These are phyloP conservation scores for Nemania abortiva DNA, from an alignment of 2,329 filamentous ascomycete species.

Conservation along the genomic window DNA sequence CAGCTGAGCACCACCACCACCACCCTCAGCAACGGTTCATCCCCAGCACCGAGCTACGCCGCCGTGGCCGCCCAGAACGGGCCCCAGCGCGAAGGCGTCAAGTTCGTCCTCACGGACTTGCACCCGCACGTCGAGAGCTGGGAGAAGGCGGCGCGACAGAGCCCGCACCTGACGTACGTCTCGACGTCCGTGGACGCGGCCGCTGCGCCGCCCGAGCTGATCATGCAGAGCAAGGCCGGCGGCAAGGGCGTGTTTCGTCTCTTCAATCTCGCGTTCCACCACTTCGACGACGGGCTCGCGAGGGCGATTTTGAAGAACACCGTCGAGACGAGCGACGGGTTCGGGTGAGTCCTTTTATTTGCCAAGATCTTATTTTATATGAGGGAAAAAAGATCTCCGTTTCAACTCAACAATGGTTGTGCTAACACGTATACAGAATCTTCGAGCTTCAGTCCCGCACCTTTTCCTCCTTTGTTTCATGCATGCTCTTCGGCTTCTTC, in stretches of 20 bases:
- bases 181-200: conserved; percentile 73
- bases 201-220: conserved; percentile 65
- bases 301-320: conserved; percentile 72
- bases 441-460: conserved; percentile 80
- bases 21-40: conserved; percentile 22
- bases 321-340: conserved; percentile 72
- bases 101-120: conserved; percentile 75
- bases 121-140: conserved; percentile 73
- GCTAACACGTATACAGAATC: conserved; percentile 58
- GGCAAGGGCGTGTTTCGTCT: conserved; percentile 71
- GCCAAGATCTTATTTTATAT: too few relatives aligned
- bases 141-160: conserved; percentile 64
- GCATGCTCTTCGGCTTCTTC: conserved; percentile 65
- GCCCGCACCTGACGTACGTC: conserved; percentile 70
- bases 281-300: conserved; percentile 76
- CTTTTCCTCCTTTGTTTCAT: conserved; percentile 65
- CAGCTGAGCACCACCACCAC: conserved; percentile 47
- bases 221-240: conserved; percentile 50
- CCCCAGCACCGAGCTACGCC: conserved; percentile 44
- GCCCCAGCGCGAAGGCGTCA: conserved; percentile 51
- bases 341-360: conserved; percentile 59
- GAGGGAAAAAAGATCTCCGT: too few relatives aligned
- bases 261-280: conserved; percentile 82
- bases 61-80: conserved; percentile 18
- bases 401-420: too few relatives aligned